Evolutionary conservation across 495 filamentous ascomycete genomes (phyloP).

Genomic region (Aspergillus campestris): DNA sequence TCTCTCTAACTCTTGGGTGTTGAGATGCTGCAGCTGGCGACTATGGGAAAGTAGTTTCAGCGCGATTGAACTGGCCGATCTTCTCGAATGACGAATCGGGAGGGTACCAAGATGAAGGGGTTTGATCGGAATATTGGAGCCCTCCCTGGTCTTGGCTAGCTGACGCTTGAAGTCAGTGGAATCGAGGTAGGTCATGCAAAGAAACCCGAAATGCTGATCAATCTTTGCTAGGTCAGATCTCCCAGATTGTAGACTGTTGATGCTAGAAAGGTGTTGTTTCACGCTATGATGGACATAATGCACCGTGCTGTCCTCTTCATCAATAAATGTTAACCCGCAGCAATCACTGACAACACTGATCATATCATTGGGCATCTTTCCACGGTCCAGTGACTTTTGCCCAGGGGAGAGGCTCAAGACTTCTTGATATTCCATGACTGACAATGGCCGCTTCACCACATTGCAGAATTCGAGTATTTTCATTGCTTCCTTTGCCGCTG

Average conservation of each 20-base stretch:
- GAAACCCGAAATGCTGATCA: conserved; percentile 11
- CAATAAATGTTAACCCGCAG: conserved; percentile 21
- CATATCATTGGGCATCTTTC: conserved; percentile 17
- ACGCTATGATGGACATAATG: conserved; percentile 28
- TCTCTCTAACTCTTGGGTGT: too few relatives aligned
- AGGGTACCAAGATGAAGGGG: too few relatives aligned
- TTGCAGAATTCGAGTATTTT: conserved; percentile 17
- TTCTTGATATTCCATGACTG: conserved; percentile 19
- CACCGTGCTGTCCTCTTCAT: conserved; percentile 24
- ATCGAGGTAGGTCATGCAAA: conserved; percentile 30
- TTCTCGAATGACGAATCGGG: too few relatives aligned
- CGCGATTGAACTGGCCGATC: too few relatives aligned
- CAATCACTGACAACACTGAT: conserved; percentile 18
- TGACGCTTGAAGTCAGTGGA: conserved; percentile 25
- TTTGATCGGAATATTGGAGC: neutral
- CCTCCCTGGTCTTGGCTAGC: conserved; percentile 3
- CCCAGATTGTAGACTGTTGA: neutral
- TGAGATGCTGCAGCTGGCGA: too few relatives aligned
- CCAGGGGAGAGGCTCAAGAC: conserved; percentile 16
- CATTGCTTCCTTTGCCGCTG: conserved; percentile 3
- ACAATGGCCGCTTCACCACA: conserved; percentile 14
- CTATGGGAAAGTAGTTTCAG: too few relatives aligned
- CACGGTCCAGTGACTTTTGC: conserved; percentile 8
- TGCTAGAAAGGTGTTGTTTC: conserved; percentile 15
- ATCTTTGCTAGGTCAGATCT: neutral